Base-by-base conservation (phyloP, 1,139 yeast genomes). In the Lodderomyces orthopsilosis region DNA sequence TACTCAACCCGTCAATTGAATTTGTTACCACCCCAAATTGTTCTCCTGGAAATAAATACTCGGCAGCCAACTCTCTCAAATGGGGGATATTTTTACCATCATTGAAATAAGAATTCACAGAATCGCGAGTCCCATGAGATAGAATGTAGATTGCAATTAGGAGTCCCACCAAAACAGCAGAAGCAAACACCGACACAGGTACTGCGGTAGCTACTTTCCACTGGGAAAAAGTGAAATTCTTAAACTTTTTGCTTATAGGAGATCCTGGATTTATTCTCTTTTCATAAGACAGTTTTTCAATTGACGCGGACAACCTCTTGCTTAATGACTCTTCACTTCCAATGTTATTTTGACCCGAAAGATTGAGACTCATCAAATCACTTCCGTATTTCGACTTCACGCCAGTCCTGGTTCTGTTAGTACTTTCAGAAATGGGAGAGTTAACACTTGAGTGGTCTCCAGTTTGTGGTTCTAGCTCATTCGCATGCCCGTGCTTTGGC, bases 51-150 rank as follows among this genome's bases (percentile, higher is more conserved):
- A 27, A 22, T 6, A 49, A 41, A 40, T 49, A 48, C 32, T 46
- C 46, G 7, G 34, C 18, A 12, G 44, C 42, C 36, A 49, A 43
- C 14, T 43, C 44, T 23, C 38, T 30, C 23, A 49, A 42, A 10
- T 38, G 33, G 1, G 47, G 46, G 32, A 42, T 42, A 37, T 49
- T 43, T 18, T 41, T 39, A 22, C 37, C 34, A 17, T 48, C 41
- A n/a, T 38, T 32, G 40, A 63, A 60, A 45, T 48, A 63, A 6
- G 46, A 54, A 13, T 32, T 35, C 3, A 61, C 61, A 6, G 58
- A 39, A 3, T 28, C 35, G 30, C 42, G 46, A 7, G 64, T 61
- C 1, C 70, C 67, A 8, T 46, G 45, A 1, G 59, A 46, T 36
- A 62, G 49, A 14, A 56, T 45, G 4, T 57, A 49, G 4, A 54